Conservation (phyloP, 2,329 filamentous ascomycete genomes). For the Talaromyces funiculosus region DNA sequence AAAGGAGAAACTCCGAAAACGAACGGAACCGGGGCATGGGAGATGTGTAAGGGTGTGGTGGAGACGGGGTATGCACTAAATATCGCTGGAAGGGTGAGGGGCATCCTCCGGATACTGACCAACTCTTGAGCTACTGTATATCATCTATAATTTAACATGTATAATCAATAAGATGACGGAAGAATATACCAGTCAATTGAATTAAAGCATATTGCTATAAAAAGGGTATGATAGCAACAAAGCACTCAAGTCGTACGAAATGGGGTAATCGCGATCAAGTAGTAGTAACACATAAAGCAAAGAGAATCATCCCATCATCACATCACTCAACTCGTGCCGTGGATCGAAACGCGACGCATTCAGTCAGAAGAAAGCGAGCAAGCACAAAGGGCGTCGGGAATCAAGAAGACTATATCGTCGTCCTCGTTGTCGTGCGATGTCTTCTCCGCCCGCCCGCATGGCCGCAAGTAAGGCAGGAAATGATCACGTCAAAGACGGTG, state of each 20-base stretch:
- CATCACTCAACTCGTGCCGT: background rate
- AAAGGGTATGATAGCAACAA: background rate
- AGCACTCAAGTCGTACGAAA: background rate
- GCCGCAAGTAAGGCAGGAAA: slow-evolving; percentile 56
- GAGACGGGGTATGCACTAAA: slow-evolving; percentile 44
- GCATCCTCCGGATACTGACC: slow-evolving; percentile 32
- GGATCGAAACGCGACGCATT: background rate
- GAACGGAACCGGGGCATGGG: slow-evolving; percentile 60
- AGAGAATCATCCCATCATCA: background rate
- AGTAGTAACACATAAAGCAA: background rate
- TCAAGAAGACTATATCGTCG: background rate
- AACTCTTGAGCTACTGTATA: slow-evolving; percentile 28
- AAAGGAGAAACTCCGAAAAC: slow-evolving; percentile 48
- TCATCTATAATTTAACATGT: background rate
- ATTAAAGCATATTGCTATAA: background rate
- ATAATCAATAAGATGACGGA: background rate
- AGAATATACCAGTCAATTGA: background rate
- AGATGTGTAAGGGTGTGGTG: slow-evolving; percentile 42
- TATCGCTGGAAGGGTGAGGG: slow-evolving; percentile 35
- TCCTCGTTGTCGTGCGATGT: background rate
- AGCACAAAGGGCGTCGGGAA: background rate
- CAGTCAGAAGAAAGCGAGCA: background rate
- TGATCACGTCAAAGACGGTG: slow-evolving; percentile 59
- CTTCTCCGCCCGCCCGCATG: slow-evolving; percentile 18
- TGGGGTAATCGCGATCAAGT: slow-evolving; percentile 4